Conservation (phyloP, 2,329 filamentous ascomycete species). For the Helotiales sp. region DNA sequence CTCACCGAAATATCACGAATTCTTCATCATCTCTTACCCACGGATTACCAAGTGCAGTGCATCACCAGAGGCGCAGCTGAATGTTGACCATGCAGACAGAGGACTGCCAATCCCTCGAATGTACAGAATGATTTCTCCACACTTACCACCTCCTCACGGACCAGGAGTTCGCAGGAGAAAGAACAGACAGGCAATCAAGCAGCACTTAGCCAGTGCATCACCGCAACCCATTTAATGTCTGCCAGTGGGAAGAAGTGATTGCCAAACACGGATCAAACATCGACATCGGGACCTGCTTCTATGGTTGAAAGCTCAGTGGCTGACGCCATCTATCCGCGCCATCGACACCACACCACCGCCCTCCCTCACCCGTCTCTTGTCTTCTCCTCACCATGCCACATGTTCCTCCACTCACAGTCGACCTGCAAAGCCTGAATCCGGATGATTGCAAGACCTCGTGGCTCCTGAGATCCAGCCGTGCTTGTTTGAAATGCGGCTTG, state of each 20-base stretch:
- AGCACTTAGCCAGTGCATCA: not conserved
- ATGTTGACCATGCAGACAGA: not conserved
- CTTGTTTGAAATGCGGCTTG: conserved; percentile 7
- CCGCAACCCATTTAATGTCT: not conserved
- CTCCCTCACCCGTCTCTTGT: conserved; percentile 2
- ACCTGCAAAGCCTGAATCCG: conserved; percentile 29
- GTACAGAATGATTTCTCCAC: not conserved
- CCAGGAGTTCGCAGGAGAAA: conserved; percentile 29
- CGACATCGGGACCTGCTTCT: not conserved
- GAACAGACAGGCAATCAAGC: not conserved
- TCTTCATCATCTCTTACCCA: not conserved
- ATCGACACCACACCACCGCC: not conserved
- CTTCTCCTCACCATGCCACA: conserved; percentile 21
- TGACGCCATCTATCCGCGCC: not conserved
- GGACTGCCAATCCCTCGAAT: not conserved
- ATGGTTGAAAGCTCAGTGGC: not conserved
- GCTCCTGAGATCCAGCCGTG: conserved; percentile 24
- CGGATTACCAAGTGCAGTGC: conserved; percentile 9
- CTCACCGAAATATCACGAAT: not conserved
- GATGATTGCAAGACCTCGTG: conserved; percentile 14
- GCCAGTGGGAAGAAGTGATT: conserved; percentile 14
- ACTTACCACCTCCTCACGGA: conserved; percentile 23
- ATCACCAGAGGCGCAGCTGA: not conserved
- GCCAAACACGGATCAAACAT: conserved; percentile 33
- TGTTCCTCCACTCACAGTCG: conserved; percentile 15